phyloP scores from a whole-genome alignment of 352 stramenopile genomes.

The Blastocystis sp. region DNA sequence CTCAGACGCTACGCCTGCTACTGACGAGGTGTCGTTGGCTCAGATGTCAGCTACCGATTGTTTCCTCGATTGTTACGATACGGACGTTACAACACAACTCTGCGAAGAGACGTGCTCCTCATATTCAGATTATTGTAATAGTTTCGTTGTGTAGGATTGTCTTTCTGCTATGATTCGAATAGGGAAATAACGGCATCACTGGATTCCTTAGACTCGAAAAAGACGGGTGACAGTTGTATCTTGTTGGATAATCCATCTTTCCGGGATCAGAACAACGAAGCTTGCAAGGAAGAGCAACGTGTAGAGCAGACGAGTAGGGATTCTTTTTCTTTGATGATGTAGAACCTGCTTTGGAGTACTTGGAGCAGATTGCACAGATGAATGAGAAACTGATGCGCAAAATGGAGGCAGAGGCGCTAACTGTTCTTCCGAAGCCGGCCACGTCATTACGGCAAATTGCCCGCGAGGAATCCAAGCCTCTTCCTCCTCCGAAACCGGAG shows the following conservation, averaged over 20 bases:
- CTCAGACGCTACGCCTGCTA: too few species aligned
- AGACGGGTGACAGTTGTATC: neutral
- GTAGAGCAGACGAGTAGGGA: neutral
- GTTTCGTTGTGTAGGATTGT: too few species aligned
- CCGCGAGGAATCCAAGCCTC: neutral
- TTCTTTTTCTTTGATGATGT: neutral
- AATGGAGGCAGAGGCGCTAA: neutral
- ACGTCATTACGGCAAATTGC: neutral
- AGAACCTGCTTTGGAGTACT: neutral
- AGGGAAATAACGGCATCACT: neutral
- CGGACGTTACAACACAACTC: too few species aligned
- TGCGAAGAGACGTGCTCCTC: too few species aligned
- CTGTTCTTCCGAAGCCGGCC: neutral
- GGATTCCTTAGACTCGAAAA: neutral
- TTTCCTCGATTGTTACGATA: too few species aligned
- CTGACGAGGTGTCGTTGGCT: too few species aligned
- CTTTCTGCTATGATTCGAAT: neutral
- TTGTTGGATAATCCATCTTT: neutral
- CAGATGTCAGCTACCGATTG: too few species aligned
- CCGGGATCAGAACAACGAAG: neutral
- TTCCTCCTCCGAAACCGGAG: neutral
- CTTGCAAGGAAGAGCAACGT: neutral
- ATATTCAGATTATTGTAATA: too few species aligned
- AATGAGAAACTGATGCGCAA: neutral
- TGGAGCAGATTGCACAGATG: slow-evolving; percentile 19